phyloP scores from a whole-genome alignment of 495 filamentous ascomycete species.

The Penicillium tannophilum region DNA sequence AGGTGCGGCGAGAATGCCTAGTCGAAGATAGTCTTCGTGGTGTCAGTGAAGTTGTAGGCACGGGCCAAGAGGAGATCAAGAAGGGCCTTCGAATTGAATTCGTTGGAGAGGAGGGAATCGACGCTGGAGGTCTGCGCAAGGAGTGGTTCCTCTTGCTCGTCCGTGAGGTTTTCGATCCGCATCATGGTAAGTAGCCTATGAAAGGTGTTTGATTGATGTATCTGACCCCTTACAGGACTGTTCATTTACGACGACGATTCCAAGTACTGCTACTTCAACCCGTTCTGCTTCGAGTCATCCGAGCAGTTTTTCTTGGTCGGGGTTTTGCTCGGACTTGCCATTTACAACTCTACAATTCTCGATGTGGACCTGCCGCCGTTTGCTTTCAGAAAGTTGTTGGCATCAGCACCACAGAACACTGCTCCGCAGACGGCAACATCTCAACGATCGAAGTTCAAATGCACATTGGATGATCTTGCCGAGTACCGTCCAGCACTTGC shows the following conservation, averaged over 20 bases:
- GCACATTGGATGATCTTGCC: constrained; percentile 80
- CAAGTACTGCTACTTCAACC: constrained; percentile 93
- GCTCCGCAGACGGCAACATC: constrained; percentile 53
- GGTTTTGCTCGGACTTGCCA: constrained; percentile 84
- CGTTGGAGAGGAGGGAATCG: constrained; percentile 85
- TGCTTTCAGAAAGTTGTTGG: constrained; percentile 84
- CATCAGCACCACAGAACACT: constrained; percentile 61
- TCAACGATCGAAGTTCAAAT: constrained; percentile 62
- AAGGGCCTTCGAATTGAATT: constrained; percentile 90
- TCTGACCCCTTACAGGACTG: constrained; percentile 59
- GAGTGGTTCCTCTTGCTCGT: constrained; percentile 96
- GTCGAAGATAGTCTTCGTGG: constrained; percentile 87
- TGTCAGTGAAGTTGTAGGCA: constrained; percentile 85
- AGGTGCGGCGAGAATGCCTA: constrained; percentile 81
- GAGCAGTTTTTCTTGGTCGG: constrained; percentile 94
- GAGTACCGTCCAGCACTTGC: constrained; percentile 82
- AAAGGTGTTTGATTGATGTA: neutral
- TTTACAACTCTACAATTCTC: constrained; percentile 96
- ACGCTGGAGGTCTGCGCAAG: constrained; percentile 89
- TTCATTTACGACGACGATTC: constrained; percentile 97
- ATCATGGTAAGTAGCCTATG: constrained; percentile 67
- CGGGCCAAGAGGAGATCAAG: constrained; percentile 85
- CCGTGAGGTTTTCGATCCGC: constrained; percentile 88
- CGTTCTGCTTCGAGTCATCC: constrained; percentile 85
- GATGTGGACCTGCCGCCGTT: constrained; percentile 93